phyloP scores from a whole-genome alignment of 257 asterid species.

The Capsicum rhomboideum region DNA sequence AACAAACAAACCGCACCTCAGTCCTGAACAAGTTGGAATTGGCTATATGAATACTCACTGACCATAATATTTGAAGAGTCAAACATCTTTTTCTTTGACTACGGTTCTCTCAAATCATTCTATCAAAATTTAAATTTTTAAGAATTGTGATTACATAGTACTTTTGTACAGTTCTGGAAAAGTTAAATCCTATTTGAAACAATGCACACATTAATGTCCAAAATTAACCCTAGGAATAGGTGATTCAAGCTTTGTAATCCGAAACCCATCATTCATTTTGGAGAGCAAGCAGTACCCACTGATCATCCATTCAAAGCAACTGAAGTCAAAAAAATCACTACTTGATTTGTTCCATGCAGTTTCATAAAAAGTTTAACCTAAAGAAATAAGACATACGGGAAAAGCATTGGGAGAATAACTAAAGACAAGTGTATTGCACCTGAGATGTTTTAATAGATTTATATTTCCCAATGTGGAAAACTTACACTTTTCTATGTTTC shows the following conservation, averaged over 20 bases:
- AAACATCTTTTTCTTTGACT: not conserved
- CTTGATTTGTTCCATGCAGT: not conserved
- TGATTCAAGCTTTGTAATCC: not conserved
- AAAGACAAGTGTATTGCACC: not conserved
- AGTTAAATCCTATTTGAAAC: not conserved
- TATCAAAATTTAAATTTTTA: not conserved
- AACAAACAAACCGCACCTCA: not conserved
- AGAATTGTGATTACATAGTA: not conserved
- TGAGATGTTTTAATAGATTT: not conserved
- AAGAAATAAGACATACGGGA: not conserved
- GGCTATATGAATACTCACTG: not conserved
- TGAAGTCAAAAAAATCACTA: not conserved
- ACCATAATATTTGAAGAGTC: not conserved
- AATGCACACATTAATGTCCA: not conserved
- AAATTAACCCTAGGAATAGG: not conserved
- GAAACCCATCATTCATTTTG: not conserved
- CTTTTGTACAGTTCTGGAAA: not conserved
- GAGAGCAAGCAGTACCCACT: not conserved
- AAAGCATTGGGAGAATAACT: not conserved
- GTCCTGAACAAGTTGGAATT: not conserved
- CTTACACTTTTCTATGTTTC: not conserved
- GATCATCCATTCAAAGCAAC: not conserved
- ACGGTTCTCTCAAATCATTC: not conserved
- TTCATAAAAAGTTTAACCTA: not conserved
- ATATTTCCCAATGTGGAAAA: not conserved